Conservation (phyloP, 257 asterid species). For the Ilex asprella region DNA sequence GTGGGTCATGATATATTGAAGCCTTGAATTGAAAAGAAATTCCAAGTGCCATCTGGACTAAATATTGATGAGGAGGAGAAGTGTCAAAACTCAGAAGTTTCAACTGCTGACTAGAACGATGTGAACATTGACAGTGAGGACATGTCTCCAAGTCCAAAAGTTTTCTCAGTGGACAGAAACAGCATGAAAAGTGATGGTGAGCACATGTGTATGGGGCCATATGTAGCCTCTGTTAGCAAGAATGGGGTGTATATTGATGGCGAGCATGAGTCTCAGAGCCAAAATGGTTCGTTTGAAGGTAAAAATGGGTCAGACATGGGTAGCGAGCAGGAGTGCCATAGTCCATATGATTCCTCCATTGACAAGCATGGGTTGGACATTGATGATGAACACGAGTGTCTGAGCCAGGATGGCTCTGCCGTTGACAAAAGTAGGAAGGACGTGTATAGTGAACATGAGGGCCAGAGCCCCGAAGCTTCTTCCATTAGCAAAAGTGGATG, state of each 20-base stretch:
- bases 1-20: too few species aligned
- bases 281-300: slow-evolving; percentile 23
- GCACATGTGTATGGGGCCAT: slow-evolving; percentile 15
- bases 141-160: slow-evolving; percentile 28
- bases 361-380: neutral
- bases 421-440: neutral
- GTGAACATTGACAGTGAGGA: slow-evolving; percentile 43
- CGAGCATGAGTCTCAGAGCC: slow-evolving; percentile 29
- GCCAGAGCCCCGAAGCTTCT: neutral
- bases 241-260: slow-evolving; percentile 21
- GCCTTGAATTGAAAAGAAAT: too few species aligned
- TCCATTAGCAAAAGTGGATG: neutral
- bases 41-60: slow-evolving; percentile 11
- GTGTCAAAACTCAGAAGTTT: slow-evolving; percentile 18
- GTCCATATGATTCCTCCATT: slow-evolving; percentile 1
- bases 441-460: neutral
- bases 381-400: too few species aligned
- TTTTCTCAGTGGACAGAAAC: slow-evolving; percentile 29
- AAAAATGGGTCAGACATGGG: slow-evolving; percentile 15
- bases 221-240: slow-evolving; percentile 40
- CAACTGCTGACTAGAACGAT: slow-evolving; percentile 25
- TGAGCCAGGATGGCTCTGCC: neutral
- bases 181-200: slow-evolving; percentile 23
- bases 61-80: too few species aligned
- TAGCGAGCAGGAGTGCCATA: slow-evolving; percentile 13